Percentiles rank a stretch among this genome's conserved stretches.
Evolutionary conservation across 768 basidiomycete species (phyloP).

Genomic region (Saitozyma sp.): DNA sequence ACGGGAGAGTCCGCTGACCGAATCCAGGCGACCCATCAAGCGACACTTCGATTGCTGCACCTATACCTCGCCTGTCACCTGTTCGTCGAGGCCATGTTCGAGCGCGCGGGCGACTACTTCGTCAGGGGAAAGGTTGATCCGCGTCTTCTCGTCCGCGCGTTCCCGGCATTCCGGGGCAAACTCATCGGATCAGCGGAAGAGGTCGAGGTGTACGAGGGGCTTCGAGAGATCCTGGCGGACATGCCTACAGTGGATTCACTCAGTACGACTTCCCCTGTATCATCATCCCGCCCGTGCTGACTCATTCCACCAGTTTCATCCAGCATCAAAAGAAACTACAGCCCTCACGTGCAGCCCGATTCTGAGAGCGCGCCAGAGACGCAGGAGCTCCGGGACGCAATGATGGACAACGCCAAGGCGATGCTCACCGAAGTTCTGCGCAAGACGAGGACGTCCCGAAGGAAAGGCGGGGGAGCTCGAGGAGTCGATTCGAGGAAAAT

Average conservation of each 20-base stretch:
- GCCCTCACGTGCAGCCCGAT: slow-evolving; percentile 74
- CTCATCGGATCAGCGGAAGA: slow-evolving; percentile 59
- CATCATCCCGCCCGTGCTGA: too few relatives aligned
- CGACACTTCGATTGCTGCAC: slow-evolving; percentile 72
- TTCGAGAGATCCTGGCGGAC: slow-evolving; percentile 68
- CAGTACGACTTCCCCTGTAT: too few relatives aligned
- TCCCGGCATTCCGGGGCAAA: slow-evolving; percentile 69
- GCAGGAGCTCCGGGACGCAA: slow-evolving; percentile 46
- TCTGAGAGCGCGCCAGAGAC: slow-evolving; percentile 55
- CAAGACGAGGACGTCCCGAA: slow-evolving; percentile 60
- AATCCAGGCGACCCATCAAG: slow-evolving; percentile 42
- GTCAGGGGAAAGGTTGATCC: slow-evolving; percentile 81
- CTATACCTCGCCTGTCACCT: slow-evolving; percentile 79
- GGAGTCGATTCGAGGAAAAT: slow-evolving; percentile 46
- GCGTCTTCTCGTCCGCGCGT: slow-evolving; percentile 75
- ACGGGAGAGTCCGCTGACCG: slow-evolving; percentile 5
- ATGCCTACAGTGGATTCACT: slow-evolving; percentile 65
- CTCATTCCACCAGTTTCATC: slow-evolving; percentile 63
- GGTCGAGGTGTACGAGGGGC: slow-evolving; percentile 72
- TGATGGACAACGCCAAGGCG: slow-evolving; percentile 66
- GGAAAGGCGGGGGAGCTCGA: slow-evolving; percentile 37
- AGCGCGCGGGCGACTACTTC: slow-evolving; percentile 75
- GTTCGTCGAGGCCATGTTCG: slow-evolving; percentile 75
- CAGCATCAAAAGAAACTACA: slow-evolving; percentile 90
- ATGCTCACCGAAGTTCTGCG: slow-evolving; percentile 73